These are phyloP conservation scores for Wickerhamiella pararugosa DNA, from an alignment of 1,139 yeast species.

Conservation along the genomic window DNA sequence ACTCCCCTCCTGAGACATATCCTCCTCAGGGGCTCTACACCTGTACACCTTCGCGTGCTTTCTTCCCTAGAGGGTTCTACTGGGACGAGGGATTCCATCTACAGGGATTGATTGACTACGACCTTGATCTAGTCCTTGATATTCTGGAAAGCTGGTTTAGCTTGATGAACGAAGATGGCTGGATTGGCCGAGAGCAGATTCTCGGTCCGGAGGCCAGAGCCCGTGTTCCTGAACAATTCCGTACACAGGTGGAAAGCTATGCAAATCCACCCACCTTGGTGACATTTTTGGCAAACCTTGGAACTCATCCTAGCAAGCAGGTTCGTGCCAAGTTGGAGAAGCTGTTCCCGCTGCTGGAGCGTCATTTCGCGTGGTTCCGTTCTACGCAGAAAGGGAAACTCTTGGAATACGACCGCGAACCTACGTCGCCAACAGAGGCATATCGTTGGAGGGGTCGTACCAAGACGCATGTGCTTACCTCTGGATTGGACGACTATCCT, in stretches of 20 bases:
- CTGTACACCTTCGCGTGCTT: conserved; percentile 82
- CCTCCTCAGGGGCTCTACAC: conserved; percentile 48
- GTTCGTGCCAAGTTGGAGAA: conserved; percentile 1
- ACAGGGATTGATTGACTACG: conserved; percentile 68
- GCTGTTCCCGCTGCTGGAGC: conserved; percentile 42
- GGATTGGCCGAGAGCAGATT: conserved; percentile 95
- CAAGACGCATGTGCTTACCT: conserved; percentile 67
- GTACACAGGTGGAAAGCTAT: conserved; percentile 72
- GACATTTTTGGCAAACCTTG: conserved; percentile 55
- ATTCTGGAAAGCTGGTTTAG: conserved; percentile 78
- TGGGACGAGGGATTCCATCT: conserved; percentile 99
- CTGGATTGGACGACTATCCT: conserved; percentile 95
- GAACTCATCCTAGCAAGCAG: conserved; percentile 19
- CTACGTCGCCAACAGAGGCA: conserved; percentile 40
- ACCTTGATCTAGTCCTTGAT: conserved; percentile 69
- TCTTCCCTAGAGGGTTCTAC: conserved; percentile 91
- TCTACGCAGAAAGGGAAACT: conserved; percentile 62
- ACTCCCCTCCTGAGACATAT: conserved; percentile 15
- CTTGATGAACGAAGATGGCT: conserved; percentile 76
- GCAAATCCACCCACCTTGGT: conserved; percentile 95
- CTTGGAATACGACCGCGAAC: conserved; percentile 55
- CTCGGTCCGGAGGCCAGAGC: conserved; percentile 83
- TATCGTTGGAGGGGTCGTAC: conserved; percentile 95
- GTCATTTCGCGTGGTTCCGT: conserved; percentile 79
- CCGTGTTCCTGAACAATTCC: conserved; percentile 77